These are phyloP conservation scores for Stagonosporopsis rhizophila DNA, from an alignment of 2,329 filamentous ascomycete genomes.

Conservation along the genomic window DNA sequence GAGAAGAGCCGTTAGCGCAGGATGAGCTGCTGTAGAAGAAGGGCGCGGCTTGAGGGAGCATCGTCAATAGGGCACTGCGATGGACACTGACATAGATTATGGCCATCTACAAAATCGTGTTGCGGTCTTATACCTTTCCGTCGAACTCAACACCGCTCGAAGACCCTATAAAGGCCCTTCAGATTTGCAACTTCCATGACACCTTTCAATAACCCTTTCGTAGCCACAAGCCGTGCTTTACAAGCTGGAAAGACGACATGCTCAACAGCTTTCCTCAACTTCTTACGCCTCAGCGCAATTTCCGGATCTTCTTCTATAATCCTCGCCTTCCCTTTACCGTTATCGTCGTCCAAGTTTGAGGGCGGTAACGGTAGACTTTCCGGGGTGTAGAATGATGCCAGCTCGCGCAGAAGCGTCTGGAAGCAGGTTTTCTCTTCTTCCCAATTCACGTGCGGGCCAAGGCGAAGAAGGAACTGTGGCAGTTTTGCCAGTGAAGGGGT, in stretches of 20 bases:
- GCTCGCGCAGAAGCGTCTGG: slow-evolving; percentile 79
- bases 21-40: slow-evolving; percentile 34
- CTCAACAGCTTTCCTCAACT: slow-evolving; percentile 80
- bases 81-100: background rate
- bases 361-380: slow-evolving; percentile 73
- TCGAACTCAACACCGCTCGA: slow-evolving; percentile 77
- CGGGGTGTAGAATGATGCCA: slow-evolving; percentile 89
- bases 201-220: slow-evolving; percentile 75
- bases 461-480: slow-evolving; percentile 82
- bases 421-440: slow-evolving; percentile 84
- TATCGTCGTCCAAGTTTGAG: slow-evolving; percentile 49
- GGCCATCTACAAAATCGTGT: background rate
- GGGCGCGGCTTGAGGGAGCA: slow-evolving; percentile 24
- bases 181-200: slow-evolving; percentile 89
- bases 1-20: slow-evolving; percentile 37
- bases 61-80: background rate
- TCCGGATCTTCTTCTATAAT: slow-evolving; percentile 48
- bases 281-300: slow-evolving; percentile 62
- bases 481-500: slow-evolving; percentile 85
- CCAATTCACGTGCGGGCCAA: slow-evolving; percentile 92
- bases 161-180: slow-evolving; percentile 91
- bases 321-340: slow-evolving; percentile 39
- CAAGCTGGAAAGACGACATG: slow-evolving; percentile 90
- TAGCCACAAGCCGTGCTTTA: slow-evolving; percentile 81
- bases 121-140: background rate